Evolutionary conservation across 345 rosid genomes (phyloP), one percentile per base, ranked within the genome.

Genomic region (Boechera stricta): DNA sequence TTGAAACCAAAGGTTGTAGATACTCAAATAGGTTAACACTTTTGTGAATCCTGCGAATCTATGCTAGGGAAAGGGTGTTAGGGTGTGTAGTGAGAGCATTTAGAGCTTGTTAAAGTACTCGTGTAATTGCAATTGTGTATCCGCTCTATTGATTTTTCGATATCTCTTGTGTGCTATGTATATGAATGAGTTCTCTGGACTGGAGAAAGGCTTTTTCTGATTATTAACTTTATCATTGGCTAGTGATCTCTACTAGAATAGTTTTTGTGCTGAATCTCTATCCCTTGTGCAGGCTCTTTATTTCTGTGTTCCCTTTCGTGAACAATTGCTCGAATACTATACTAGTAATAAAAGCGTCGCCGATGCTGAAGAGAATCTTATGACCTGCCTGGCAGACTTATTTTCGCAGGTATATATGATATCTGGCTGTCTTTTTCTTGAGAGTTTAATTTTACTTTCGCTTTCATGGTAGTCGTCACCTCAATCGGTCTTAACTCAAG

Each of bases 241-340:
- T 4, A 21, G 16, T 52, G 44, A 29, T 64, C 35, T 49, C 32
- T 4, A 38, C 52, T 67, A 28, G 2, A 26, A 6, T 51, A 4
- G 18, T 51, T 53, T 1, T 10, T 35, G 13, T 54, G 52, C 5
- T 56, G 61, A 55, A 4, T 36, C 67, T 9, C 67, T 36, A 38
- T 32, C 9, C n/a, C 13, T 65, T 35, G 32, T 81, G 83, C 87
- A 95, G 99, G 99, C 99, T 33, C 97, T 95, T 77, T 95, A 95
- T 67, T 95, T 95, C 77, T 95, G 99, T 64, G 98, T 90, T 67
- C 97, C 98, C 26, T 95, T 95, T 84, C 99, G 99, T 35, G 99
- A 95, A 82, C 99, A 95, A 75, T 80, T 95, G 84, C 91, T 95
- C 36, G 99, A 95, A n/a, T 93, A 93, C 80, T 92, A 89, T 75